Base-by-base conservation (phyloP, 352 stramenopile genomes). In the Stramenopiles sp. region DNA sequence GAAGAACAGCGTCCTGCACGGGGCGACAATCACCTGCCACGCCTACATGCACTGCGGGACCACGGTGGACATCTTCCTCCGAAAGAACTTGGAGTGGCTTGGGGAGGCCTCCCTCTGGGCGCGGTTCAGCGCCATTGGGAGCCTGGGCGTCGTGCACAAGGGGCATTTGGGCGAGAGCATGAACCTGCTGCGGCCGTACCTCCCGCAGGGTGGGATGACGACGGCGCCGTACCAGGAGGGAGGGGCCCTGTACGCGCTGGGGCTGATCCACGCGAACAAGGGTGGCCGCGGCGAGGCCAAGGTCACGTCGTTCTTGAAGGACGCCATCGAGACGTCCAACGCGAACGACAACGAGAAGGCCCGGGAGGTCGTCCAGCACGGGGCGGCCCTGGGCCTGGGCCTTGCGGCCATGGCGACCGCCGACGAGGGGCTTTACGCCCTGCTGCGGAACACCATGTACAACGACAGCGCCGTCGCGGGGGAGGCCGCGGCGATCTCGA, bases 1-100 rank as follows among this genome's bases (percentile, higher is more conserved):
- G 92, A 76, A 75, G 48, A 98, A 97, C 80, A 97, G 90, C 68
- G 87, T 99, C 34, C 84, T 98, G 68, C 94, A 99, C 82, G 94
- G 98, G 81, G 93, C 94, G 37, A 92, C 93, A 32, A 90, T 99
- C n/a, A 87, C 97, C 71, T 86, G 92, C 37, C 92, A 99, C 84
- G 89, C 85, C 4, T 97, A 97, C 82, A 90, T 98, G 85, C 93
- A 98, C 82, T 87, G 88, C 34, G 94, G 96, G n/a, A 99, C 94
- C 32, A 98, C 93, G 4, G 92, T 92, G 75, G 95, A 99, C 83
- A 83, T 84, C 4, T 99, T 99, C 79, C 81, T 99, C 77, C 88
- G 95, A 36, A 91, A 99, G 77, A 96, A 99, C 84, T 86, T 98
- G 6, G 94, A 98, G 76, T 99, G 94, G 94, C 90, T 99, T 76